Evolutionary conservation across 108 stramenopile genomes (phyloP).

Genomic region (Cyclotella baltica): DNA sequence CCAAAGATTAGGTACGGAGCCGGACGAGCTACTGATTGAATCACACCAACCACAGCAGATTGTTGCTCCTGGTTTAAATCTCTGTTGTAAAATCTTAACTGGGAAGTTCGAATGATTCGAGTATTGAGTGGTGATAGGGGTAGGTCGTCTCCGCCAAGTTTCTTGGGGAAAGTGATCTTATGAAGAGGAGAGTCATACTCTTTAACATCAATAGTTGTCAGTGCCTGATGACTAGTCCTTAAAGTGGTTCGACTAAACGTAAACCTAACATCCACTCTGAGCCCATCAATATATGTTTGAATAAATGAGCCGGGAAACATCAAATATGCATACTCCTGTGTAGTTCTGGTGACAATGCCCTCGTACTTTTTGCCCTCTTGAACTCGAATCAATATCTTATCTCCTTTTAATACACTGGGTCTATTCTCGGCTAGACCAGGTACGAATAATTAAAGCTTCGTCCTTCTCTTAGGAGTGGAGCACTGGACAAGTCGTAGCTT

Average conservation of each 20-base stretch:
- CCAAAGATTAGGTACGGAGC: conserved; percentile 73
- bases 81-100: conserved; percentile 46
- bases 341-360: conserved; percentile 45
- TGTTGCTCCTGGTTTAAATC: conserved; percentile 63
- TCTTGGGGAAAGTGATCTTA: conserved; percentile 3
- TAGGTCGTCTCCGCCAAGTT: not conserved
- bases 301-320: conserved; percentile 47
- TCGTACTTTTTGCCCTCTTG: conserved; percentile 32
- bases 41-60: conserved; percentile 48
- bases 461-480: conserved; percentile 35
- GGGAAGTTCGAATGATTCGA: not conserved
- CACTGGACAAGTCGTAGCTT: conserved; percentile 59
- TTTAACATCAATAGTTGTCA: conserved; percentile 2
- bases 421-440: conserved; percentile 69
- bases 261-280: conserved; percentile 62
- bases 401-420: conserved; percentile 68
- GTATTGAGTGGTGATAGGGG: conserved; percentile 11
- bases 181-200: not conserved
- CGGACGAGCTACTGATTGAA: conserved; percentile 43
- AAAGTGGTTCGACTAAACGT: conserved; percentile 60
- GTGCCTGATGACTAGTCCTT: conserved; percentile 58
- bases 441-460: conserved; percentile 30
- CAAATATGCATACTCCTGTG: conserved; percentile 51
- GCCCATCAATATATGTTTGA: conserved; percentile 24
- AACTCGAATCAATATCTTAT: conserved; percentile 50